phyloP scores from a whole-genome alignment of 2,329 filamentous ascomycete species.

The Plenodomus biglobosus region DNA sequence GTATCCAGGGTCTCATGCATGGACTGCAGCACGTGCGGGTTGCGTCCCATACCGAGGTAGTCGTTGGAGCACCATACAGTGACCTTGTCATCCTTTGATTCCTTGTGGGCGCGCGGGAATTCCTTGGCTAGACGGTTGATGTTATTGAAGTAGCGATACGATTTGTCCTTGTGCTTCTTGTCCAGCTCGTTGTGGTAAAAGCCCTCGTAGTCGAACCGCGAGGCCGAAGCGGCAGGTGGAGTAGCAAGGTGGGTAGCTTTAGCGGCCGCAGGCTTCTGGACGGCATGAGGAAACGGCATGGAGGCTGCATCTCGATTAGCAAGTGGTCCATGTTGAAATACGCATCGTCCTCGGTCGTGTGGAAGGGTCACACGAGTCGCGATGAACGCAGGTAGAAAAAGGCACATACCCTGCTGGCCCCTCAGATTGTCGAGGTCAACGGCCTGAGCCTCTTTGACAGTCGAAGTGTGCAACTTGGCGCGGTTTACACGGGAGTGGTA shows the following conservation, averaged over 20 bases:
- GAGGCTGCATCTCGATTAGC: slow-evolving; percentile 16
- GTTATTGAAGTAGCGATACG: slow-evolving; percentile 99
- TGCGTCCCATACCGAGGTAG: slow-evolving; percentile 96
- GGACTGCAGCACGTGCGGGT: slow-evolving; percentile 77
- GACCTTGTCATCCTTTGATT: slow-evolving; percentile 77
- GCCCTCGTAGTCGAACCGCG: slow-evolving; percentile 83
- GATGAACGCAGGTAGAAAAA: neutral
- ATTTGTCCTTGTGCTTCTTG: slow-evolving; percentile 99
- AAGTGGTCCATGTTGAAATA: neutral
- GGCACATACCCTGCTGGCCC: slow-evolving; percentile 47
- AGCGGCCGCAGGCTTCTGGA: slow-evolving; percentile 27
- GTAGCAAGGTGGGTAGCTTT: slow-evolving; percentile 41
- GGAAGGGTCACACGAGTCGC: neutral
- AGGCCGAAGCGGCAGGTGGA: slow-evolving; percentile 51
- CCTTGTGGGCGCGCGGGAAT: slow-evolving; percentile 92
- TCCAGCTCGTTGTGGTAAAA: slow-evolving; percentile 90
- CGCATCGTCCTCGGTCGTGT: neutral
- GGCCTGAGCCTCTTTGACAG: slow-evolving; percentile 73
- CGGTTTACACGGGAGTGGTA: slow-evolving; percentile 58
- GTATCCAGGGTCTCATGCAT: slow-evolving; percentile 96
- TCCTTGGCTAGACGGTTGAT: slow-evolving; percentile 98
- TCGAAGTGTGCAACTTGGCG: slow-evolving; percentile 79
- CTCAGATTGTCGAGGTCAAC: slow-evolving; percentile 59
- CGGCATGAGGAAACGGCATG: slow-evolving; percentile 32
- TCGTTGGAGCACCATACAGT: slow-evolving; percentile 99